Conservation (phyloP, 75 land plant species). For the Pinus albicaulis region DNA sequence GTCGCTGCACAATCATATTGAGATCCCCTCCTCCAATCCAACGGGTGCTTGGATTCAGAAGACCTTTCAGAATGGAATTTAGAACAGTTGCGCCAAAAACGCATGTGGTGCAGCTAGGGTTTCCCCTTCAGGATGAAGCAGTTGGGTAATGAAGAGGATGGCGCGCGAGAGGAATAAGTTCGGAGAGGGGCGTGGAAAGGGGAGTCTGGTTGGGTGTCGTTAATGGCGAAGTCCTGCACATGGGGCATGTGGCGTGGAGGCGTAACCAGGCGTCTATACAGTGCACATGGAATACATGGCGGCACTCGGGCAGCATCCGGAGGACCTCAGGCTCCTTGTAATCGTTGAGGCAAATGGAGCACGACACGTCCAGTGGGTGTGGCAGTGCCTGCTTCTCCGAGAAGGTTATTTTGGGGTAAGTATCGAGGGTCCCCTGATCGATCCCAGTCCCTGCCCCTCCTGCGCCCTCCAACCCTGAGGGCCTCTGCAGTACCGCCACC, state of each 20-base stretch:
- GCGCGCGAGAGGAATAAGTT: constrained; percentile 40
- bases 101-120: too few relatives aligned
- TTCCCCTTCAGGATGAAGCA: too few relatives aligned
- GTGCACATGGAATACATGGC: constrained; percentile 51
- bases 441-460: constrained; percentile 15
- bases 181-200: constrained; percentile 40
- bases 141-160: constrained; percentile 11
- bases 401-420: constrained; percentile 30
- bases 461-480: neutral
- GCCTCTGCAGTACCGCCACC: neutral
- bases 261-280: constrained; percentile 67
- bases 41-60: too few relatives aligned
- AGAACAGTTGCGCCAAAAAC: too few relatives aligned
- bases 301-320: constrained; percentile 49
- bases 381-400: constrained; percentile 1
- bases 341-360: constrained; percentile 64
- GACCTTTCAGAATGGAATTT: too few relatives aligned
- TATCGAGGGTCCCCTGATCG: constrained; percentile 28
- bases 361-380: constrained; percentile 11
- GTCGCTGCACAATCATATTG: too few relatives aligned
- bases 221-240: constrained; percentile 61
- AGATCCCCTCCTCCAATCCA: too few relatives aligned
- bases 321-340: constrained; percentile 42
- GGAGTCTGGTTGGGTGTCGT: constrained; percentile 47
- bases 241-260: constrained; percentile 54